phyloP scores from a whole-genome alignment of 1,139 yeast genomes.

The Debaryomyces subglobosus region DNA sequence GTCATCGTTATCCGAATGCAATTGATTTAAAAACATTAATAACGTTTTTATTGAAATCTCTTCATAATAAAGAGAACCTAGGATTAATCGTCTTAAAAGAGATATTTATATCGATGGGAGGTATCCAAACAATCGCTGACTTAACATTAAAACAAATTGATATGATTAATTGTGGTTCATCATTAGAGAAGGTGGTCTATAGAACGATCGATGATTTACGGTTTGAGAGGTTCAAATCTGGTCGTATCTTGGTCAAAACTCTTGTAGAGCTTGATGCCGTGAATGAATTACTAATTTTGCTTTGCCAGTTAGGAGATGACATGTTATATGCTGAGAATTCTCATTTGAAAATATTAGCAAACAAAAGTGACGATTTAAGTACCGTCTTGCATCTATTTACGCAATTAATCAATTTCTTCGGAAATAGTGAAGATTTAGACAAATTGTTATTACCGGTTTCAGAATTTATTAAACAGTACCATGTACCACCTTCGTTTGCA shows the following conservation, averaged over 20 bases:
- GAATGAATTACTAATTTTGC: constrained; percentile 65
- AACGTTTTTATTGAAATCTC: constrained; percentile 61
- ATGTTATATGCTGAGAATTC: constrained; percentile 44
- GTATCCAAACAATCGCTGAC: constrained; percentile 70
- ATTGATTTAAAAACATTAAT: constrained; percentile 63
- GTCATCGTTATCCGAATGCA: constrained; percentile 50
- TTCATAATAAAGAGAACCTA: constrained; percentile 62
- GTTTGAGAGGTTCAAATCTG: constrained; percentile 50
- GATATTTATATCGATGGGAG: constrained; percentile 76
- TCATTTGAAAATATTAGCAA: constrained; percentile 74
- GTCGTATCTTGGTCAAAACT: constrained; percentile 52
- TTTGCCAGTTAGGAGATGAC: constrained; percentile 54
- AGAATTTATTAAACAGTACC: constrained; percentile 50
- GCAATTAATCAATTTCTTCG: constrained; percentile 59
- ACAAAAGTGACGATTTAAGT: constrained; percentile 70
- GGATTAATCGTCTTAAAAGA: constrained; percentile 75
- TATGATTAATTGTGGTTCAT: constrained; percentile 66
- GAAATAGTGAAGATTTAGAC: constrained; percentile 37
- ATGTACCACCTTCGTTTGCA: constrained; percentile 67
- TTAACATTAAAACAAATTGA: constrained; percentile 67
- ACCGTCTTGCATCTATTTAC: constrained; percentile 66
- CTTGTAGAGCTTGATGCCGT: constrained; percentile 51
- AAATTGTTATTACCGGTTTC: constrained; percentile 46
- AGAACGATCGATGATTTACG: constrained; percentile 65
- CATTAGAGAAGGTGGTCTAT: constrained; percentile 59